A percentile compares a stretch with the other conserved stretches of the same genome.
Conservation (phyloP, 345 rosid genomes). For the Citrus inodora region DNA sequence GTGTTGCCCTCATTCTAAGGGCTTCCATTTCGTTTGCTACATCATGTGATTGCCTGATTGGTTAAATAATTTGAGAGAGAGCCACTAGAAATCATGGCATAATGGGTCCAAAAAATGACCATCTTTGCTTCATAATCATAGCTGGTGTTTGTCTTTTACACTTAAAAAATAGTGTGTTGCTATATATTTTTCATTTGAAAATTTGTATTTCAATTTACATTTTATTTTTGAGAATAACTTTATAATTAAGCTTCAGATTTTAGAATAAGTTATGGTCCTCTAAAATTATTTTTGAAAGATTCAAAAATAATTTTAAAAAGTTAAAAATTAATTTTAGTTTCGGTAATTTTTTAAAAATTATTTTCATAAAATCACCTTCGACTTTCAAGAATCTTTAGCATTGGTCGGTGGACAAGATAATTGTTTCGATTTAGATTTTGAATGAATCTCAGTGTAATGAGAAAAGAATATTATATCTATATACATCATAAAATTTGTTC, state of each 20-base stretch:
- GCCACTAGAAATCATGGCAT: background rate
- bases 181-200: background rate
- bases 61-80: background rate
- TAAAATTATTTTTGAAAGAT: too few relatives aligned
- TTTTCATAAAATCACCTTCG: too few relatives aligned
- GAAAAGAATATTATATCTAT: too few relatives aligned
- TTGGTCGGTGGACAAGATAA: background rate
- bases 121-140: background rate
- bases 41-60: slow-evolving; percentile 14
- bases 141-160: background rate
- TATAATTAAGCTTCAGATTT: background rate
- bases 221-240: background rate
- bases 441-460: too few relatives aligned
- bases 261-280: background rate
- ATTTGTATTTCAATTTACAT: background rate
- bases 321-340: too few relatives aligned
- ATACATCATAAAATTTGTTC: too few relatives aligned
- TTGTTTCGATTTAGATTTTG: background rate
- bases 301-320: too few relatives aligned
- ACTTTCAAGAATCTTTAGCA: background rate
- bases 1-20: background rate
- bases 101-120: slow-evolving; percentile 9
- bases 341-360: too few relatives aligned
- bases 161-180: background rate
- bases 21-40: background rate